phyloP scores from a whole-genome alignment of 768 basidiomycete species.

The Hebeloma cylindrosporum region DNA sequence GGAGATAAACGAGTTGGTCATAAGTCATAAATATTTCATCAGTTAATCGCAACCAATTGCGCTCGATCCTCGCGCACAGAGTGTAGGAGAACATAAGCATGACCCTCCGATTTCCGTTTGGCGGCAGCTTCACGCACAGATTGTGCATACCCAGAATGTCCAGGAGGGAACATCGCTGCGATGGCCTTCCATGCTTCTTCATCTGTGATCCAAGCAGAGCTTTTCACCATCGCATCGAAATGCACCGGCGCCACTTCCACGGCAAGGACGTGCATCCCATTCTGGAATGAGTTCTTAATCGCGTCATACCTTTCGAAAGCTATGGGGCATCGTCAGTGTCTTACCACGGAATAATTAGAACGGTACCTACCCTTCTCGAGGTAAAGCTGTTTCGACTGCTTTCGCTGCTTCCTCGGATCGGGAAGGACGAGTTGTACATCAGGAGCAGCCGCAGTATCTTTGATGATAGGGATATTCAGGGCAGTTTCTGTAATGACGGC shows the following conservation, averaged over 20 bases:
- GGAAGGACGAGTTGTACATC: constrained; percentile 69
- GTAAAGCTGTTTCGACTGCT: constrained; percentile 67
- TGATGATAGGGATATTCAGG: constrained; percentile 33
- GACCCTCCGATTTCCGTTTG: constrained; percentile 63
- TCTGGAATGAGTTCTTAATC: constrained; percentile 58
- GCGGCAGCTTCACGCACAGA: constrained; percentile 67
- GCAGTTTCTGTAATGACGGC: constrained; percentile 39
- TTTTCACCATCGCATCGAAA: constrained; percentile 64
- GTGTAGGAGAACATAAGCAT: constrained; percentile 61
- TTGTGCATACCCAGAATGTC: constrained; percentile 59
- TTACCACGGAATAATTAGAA: neutral
- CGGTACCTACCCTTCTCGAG: constrained; percentile 58
- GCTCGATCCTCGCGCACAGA: constrained; percentile 69
- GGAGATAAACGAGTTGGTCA: neutral
- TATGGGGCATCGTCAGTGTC: constrained; percentile 23
- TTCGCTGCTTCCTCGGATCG: constrained; percentile 74
- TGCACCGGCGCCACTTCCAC: constrained; percentile 62
- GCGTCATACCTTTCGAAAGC: constrained; percentile 64
- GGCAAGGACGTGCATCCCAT: constrained; percentile 66
- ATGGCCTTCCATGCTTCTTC: constrained; percentile 75
- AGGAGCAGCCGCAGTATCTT: constrained; percentile 36
- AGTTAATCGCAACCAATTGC: constrained; percentile 46
- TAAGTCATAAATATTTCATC: neutral
- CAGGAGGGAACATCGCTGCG: constrained; percentile 51
- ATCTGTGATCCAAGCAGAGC: constrained; percentile 64